A percentile compares a stretch with the other conserved stretches of the same genome.
These are phyloP conservation scores for Paecilomyces sp. DNA, from an alignment of 2,329 filamentous ascomycete species.

Conservation along the genomic window DNA sequence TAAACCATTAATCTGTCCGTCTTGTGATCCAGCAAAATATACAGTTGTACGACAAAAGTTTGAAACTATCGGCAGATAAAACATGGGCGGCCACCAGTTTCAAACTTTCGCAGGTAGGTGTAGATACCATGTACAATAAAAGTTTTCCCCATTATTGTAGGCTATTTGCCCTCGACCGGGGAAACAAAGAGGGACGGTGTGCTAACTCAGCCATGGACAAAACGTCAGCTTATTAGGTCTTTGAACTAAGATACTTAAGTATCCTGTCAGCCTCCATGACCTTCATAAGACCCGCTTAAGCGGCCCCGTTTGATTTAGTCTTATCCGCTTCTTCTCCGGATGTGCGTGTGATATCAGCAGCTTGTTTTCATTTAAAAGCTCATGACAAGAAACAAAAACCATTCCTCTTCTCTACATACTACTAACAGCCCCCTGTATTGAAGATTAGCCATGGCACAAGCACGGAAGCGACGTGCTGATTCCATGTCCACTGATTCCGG, in stretches of 20 bases:
- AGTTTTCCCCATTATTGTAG: neutral
- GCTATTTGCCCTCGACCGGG: neutral
- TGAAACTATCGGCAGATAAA: too few species aligned
- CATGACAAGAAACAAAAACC: neutral
- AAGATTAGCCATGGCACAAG: neutral
- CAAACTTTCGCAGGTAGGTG: too few species aligned
- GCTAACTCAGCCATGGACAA: neutral
- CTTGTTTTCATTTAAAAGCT: neutral
- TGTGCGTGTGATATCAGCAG: neutral
- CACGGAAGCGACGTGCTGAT: neutral
- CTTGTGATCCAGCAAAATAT: neutral
- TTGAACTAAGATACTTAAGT: neutral
- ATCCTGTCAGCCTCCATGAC: neutral
- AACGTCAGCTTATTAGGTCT: neutral
- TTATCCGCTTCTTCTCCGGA: neutral
- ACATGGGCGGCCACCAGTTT: too few species aligned
- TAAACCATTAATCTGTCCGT: neutral
- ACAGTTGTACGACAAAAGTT: too few species aligned
- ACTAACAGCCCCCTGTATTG: neutral
- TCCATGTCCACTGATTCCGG: neutral
- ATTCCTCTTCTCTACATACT: neutral
- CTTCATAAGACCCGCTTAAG: neutral
- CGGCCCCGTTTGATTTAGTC: neutral
- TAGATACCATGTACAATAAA: neutral
- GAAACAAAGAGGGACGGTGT: neutral